phyloP scores from a whole-genome alignment of 2,329 filamentous ascomycete species.

The Penicillium sp. region DNA sequence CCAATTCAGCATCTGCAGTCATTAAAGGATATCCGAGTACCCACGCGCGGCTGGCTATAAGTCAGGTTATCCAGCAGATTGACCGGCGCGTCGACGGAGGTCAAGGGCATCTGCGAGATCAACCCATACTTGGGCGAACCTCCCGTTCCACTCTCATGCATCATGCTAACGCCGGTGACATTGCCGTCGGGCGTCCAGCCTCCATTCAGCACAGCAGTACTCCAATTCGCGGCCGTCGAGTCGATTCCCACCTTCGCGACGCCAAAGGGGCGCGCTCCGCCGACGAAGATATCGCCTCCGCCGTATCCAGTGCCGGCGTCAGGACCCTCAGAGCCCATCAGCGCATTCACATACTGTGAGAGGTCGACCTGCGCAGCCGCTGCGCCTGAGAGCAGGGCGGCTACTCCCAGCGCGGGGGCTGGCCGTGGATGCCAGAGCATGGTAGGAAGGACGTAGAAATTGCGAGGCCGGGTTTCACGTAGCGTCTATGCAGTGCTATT shows the following conservation, averaged over 20 bases:
- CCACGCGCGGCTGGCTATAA: conserved; percentile 58
- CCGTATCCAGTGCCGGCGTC: conserved; percentile 41
- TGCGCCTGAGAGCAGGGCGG: conserved; percentile 2
- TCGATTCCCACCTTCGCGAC: conserved; percentile 47
- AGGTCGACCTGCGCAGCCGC: conserved; percentile 21
- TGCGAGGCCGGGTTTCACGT: too few relatives aligned
- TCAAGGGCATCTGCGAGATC: conserved; percentile 38
- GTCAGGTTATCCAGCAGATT: conserved; percentile 44
- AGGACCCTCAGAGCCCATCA: conserved; percentile 50
- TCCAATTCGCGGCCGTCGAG: conserved; percentile 35
- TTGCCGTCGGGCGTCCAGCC: conserved; percentile 50
- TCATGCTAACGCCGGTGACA: conserved; percentile 50
- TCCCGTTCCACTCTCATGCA: conserved; percentile 52
- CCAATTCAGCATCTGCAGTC: too few relatives aligned
- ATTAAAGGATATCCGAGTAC: too few relatives aligned
- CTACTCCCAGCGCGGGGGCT: background rate
- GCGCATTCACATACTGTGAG: conserved; percentile 45
- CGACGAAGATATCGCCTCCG: conserved; percentile 47
- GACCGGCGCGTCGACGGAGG: conserved; percentile 37
- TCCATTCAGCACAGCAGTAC: conserved; percentile 40
- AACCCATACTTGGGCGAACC: conserved; percentile 43
- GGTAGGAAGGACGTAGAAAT: background rate
- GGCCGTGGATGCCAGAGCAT: background rate
- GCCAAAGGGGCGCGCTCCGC: conserved; percentile 45
- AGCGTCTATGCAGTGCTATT: background rate